phyloP scores from a whole-genome alignment of 2,329 filamentous ascomycete genomes.

The Alternaria rosae region DNA sequence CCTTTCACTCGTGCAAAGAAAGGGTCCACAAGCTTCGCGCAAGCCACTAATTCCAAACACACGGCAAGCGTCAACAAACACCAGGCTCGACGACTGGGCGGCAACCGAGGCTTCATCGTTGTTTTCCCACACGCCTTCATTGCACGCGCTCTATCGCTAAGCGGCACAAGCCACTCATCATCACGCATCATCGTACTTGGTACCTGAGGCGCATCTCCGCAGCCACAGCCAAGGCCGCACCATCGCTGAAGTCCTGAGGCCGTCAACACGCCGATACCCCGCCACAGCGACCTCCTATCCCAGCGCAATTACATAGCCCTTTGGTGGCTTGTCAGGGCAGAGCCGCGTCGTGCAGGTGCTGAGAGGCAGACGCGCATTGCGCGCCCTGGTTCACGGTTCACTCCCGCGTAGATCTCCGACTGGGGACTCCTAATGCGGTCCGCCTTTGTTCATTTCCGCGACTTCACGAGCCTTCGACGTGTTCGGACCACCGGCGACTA shows the following conservation, averaged over 20 bases:
- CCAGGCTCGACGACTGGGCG: not conserved
- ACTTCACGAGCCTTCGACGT: conserved; percentile 11
- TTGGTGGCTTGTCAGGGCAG: conserved; percentile 1
- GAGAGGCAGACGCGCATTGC: conserved; percentile 17
- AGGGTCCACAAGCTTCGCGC: conserved; percentile 2
- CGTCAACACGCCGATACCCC: conserved; percentile 18
- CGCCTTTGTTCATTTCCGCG: conserved; percentile 10
- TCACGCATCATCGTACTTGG: conserved; percentile 5
- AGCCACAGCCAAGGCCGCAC: conserved; percentile 30
- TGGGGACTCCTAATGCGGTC: conserved; percentile 19
- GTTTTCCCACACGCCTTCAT: conserved; percentile 1
- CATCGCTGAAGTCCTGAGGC: conserved; percentile 17
- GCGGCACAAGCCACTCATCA: conserved; percentile 16
- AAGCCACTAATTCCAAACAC: conserved; percentile 9
- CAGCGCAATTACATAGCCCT: not conserved
- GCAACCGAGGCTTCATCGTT: conserved; percentile 1
- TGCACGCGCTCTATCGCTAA: conserved; percentile 19
- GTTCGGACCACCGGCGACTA: conserved; percentile 8
- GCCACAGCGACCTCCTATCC: conserved; percentile 7
- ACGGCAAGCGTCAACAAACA: conserved; percentile 22
- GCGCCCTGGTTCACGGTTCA: conserved; percentile 12
- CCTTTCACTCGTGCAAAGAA: conserved; percentile 1
- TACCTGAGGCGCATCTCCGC: conserved; percentile 24
- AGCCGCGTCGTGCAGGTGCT: conserved; percentile 5
- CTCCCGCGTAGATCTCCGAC: conserved; percentile 20